Percentiles rank a stretch among this genome's conserved stretches.
These are phyloP conservation scores for Psilocybe cubensis DNA, from an alignment of 768 basidiomycete genomes.

Conservation along the genomic window DNA sequence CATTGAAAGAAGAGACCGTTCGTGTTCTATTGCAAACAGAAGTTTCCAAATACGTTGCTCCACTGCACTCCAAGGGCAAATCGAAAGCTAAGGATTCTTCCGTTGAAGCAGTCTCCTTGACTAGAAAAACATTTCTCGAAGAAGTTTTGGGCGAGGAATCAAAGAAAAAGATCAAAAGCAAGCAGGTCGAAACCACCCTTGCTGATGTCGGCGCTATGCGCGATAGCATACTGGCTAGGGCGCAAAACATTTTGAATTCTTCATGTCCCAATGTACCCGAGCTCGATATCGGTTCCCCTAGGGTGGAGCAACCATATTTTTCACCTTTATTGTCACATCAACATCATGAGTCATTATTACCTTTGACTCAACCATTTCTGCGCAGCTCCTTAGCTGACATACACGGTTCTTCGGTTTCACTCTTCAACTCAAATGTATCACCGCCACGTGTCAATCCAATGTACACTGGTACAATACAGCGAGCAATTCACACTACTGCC, in stretches of 20 bases:
- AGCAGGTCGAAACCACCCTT: constrained; percentile 44
- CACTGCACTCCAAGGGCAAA: constrained; percentile 23
- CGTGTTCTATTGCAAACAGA: constrained; percentile 54
- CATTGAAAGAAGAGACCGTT: constrained; percentile 58
- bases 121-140: constrained; percentile 51
- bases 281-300: neutral
- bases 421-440: neutral
- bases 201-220: constrained; percentile 51
- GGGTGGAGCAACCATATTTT: neutral
- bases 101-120: constrained; percentile 14
- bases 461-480: neutral
- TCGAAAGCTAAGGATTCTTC: constrained; percentile 13
- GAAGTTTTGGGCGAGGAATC: constrained; percentile 52
- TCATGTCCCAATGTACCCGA: constrained; percentile 1
- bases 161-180: constrained; percentile 47
- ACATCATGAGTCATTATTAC: constrained; percentile 4
- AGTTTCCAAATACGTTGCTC: constrained; percentile 28
- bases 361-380: constrained; percentile 44
- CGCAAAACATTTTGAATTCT: constrained; percentile 33
- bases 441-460: neutral
- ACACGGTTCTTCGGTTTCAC: constrained; percentile 3
- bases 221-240: constrained; percentile 40
- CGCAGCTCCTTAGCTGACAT: constrained; percentile 37
- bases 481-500: neutral
- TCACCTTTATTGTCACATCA: neutral